phyloP scores from a whole-genome alignment of 352 stramenopile species.

The Phytophthora melonis region DNA sequence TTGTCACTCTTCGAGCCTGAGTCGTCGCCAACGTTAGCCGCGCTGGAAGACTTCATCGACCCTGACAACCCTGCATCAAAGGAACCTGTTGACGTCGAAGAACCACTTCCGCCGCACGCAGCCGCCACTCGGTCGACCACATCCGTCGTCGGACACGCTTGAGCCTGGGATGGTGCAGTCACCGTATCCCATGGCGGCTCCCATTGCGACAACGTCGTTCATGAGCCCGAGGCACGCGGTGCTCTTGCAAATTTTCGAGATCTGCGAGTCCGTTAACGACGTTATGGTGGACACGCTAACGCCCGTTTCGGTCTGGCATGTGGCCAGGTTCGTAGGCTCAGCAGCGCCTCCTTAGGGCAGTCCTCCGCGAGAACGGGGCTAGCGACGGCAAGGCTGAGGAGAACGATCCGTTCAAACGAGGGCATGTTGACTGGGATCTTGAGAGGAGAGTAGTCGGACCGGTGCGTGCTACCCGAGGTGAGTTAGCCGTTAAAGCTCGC shows the following conservation, averaged over 20 bases:
- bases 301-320: slow-evolving; percentile 24
- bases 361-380: slow-evolving; percentile 19
- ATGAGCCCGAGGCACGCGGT: slow-evolving; percentile 29
- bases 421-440: slow-evolving; percentile 26
- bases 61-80: background rate
- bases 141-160: slow-evolving; percentile 28
- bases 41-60: background rate
- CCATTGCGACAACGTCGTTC: slow-evolving; percentile 12
- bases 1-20: slow-evolving; percentile 26
- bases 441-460: slow-evolving; percentile 4
- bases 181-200: slow-evolving; percentile 13
- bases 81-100: slow-evolving; percentile 15
- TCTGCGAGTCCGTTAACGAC: slow-evolving; percentile 12
- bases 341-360: slow-evolving; percentile 18
- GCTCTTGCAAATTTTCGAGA: slow-evolving; percentile 21
- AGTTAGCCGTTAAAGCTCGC: slow-evolving; percentile 18
- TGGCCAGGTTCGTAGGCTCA: slow-evolving; percentile 24
- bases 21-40: slow-evolving; percentile 27
- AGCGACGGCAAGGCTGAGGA: slow-evolving; percentile 18
- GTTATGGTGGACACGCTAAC: slow-evolving; percentile 30
- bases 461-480: slow-evolving; percentile 20
- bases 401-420: slow-evolving; percentile 15
- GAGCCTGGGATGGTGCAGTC: slow-evolving; percentile 36
- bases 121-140: slow-evolving; percentile 15
- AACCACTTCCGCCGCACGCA: slow-evolving; percentile 25